Evolutionary conservation across 371 early-diverging fungal genomes (phyloP), one percentile per base, ranked within the genome.

Genomic region (Mucor irregularis): DNA sequence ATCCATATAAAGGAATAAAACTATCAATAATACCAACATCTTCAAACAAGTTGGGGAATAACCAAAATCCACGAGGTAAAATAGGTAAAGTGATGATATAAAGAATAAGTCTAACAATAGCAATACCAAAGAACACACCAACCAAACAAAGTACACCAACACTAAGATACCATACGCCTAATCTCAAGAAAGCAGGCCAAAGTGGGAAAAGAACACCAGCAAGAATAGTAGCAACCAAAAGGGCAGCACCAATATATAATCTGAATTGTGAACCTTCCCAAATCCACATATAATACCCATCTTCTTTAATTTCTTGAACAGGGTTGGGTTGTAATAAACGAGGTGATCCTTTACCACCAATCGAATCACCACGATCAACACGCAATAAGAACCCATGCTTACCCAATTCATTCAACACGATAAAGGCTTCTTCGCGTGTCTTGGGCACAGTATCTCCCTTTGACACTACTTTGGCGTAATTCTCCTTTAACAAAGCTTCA

Each of bases 21-120:
- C 93, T 92, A 43, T 99, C 99, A 49, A 99, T 71, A 58, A 99
- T 84, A 30, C 99, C 99, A 54, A 93, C 93, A 66, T 99, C 99
- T 46, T 91, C 99, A 80, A 97, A 99, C 60, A 99, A 73, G 66
- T 99, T 99, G 33, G 99, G 99, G 82, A 98, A 99, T n/a, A 99
- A 67, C 99, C 99, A 99, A 62, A 99, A 87, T 34, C 97, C 96
- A 51, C 91, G 90, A 33, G 94, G 88, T 31, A 87, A 77, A 6
- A 87, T 69, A 10, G 90, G 75, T 47, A 89, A 82, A 43, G 94
- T 86, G 19, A 91, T 80, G 46, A 92, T 61, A 80, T 92, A 99
- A 21, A 99, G 62, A 43, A 98, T 86, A 43, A 97, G 71, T 19
- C 99, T 84, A 22, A 99, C 74, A 47, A 99, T 82, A 3, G 92